Evolutionary conservation across 768 basidiomycete species (phyloP), one percentile per base, ranked within the genome.

Genomic region (Boletus subparvulus): DNA sequence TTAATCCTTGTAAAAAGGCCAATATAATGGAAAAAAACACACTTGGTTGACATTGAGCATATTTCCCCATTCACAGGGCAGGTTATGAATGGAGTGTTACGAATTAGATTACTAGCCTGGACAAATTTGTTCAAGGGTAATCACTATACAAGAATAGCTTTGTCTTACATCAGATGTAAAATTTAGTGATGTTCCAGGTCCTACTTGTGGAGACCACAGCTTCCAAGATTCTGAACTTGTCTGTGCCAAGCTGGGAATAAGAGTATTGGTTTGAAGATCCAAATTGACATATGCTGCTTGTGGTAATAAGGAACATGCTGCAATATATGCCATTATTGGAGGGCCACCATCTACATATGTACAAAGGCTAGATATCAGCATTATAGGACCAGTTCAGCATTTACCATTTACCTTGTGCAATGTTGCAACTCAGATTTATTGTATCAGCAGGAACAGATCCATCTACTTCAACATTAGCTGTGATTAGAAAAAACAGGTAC

Each of bases 401-500:
- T 28, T 5, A 3, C 11, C 30, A 8, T 10, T 14, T 8, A 50
- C 47, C 30, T 35, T 6, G 1, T 50, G 52, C 45, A 44, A 48
- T 21, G 6, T 49, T 46, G 3, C 49, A 28, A 30, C 37, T 44
- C 2, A 54, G 4, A 26, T 37, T 8, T 11, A 6, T 35, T 17
- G 26, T 13, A 24, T 12, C 52, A 0, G 39, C 2, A 6, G 11
- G 1, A 24, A 40, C 16, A 36, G 61, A 52, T 12, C 2, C n/a
- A 37, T 65, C 47, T 4, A 53, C 12, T 4, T 60, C 36, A n/a
- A 66, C 1, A 30, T n/a, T 14, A 3, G 63, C 50, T 36, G 63
- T 61, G 6, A 56, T 44, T 2, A 61, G 32, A 28, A 65, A 64
- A 3, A 54, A 58, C 0, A 63, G 26, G 10, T 51, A 54, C 19